These are phyloP conservation scores for Chaetomiaceae sp. DNA, from an alignment of 2,329 filamentous ascomycete species.

Conservation along the genomic window DNA sequence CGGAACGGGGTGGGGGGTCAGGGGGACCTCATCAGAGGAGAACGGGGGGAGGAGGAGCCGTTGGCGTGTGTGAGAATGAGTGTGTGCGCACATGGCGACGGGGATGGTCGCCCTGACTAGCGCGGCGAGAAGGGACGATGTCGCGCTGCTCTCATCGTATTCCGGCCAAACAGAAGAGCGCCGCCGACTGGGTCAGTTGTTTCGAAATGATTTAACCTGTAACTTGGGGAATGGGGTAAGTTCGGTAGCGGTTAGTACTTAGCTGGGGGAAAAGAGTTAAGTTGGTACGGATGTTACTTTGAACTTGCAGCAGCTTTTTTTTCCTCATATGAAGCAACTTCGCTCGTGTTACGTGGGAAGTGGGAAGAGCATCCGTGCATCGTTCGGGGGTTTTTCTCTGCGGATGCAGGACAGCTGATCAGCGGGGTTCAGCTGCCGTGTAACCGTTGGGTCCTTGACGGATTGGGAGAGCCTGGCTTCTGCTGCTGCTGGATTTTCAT, in stretches of 20 bases:
- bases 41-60: neutral
- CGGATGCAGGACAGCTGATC: neutral
- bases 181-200: too few relatives aligned
- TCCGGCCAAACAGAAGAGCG: neutral
- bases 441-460: neutral
- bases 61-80: neutral
- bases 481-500: neutral
- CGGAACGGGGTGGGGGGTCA: too few relatives aligned
- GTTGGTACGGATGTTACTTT: too few relatives aligned
- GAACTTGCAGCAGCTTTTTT: too few relatives aligned
- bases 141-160: neutral
- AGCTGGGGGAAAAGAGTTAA: too few relatives aligned
- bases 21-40: too few relatives aligned
- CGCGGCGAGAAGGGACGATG: neutral
- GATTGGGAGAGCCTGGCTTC: neutral
- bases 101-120: neutral
- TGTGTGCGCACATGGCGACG: constrained; percentile 10
- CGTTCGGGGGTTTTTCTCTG: neutral
- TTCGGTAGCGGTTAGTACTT: too few relatives aligned
- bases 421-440: neutral
- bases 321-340: too few relatives aligned
- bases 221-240: too few relatives aligned
- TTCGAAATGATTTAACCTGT: too few relatives aligned
- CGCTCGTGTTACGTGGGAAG: too few relatives aligned
- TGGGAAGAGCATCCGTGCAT: too few relatives aligned